Conservation (phyloP, 345 rosid genomes). For the Mangifera indica region DNA sequence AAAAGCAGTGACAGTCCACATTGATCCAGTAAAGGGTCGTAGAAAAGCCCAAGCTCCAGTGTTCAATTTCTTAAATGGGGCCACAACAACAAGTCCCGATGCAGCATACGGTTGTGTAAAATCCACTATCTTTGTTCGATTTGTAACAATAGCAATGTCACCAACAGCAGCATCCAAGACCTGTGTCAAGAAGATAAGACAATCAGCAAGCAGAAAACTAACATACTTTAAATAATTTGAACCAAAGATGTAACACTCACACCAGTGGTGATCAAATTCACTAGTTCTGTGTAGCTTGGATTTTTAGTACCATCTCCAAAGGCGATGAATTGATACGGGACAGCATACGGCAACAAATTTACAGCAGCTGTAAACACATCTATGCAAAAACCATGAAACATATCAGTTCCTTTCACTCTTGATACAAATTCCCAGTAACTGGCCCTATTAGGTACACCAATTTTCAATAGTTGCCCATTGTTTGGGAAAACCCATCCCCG, state of each 20-base stretch:
- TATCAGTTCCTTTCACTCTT: background rate
- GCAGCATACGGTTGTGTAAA: constrained; percentile 29
- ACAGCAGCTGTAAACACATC: constrained; percentile 25
- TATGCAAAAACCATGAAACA: constrained; percentile 25
- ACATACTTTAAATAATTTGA: too few relatives aligned
- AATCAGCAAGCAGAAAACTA: too few relatives aligned
- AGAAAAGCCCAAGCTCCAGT: constrained; percentile 24
- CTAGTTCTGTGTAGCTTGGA: constrained; percentile 11
- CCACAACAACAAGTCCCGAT: constrained; percentile 27
- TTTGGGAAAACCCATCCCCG: too few relatives aligned
- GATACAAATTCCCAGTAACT: constrained; percentile 6
- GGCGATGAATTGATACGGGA: constrained; percentile 15
- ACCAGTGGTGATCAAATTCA: background rate
- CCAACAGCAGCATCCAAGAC: constrained; percentile 26
- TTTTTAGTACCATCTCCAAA: constrained; percentile 8
- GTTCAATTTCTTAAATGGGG: constrained; percentile 19
- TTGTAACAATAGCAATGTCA: constrained; percentile 22
- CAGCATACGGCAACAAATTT: constrained; percentile 15
- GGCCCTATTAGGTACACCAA: too few relatives aligned
- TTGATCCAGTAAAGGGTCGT: constrained; percentile 15
- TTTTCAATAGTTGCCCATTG: too few relatives aligned
- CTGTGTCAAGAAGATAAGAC: background rate
- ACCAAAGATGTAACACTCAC: constrained; percentile 13
- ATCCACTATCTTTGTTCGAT: constrained; percentile 27
- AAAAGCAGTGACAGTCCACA: constrained; percentile 18